phyloP scores from a whole-genome alignment of 768 basidiomycete genomes.

The Leccinum truebloodii region DNA sequence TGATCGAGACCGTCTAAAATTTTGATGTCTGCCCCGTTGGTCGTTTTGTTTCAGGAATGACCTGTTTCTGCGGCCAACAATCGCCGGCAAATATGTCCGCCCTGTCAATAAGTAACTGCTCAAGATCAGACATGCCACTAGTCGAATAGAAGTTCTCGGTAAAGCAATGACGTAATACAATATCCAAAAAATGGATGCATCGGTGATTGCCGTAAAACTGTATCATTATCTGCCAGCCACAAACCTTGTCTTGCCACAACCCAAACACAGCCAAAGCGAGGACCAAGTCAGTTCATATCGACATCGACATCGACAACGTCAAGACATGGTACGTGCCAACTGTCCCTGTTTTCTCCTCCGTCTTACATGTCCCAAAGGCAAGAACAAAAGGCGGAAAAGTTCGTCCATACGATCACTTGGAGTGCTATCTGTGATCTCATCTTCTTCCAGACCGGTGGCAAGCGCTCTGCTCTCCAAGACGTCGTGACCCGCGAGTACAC shows the following conservation, averaged over 20 bases:
- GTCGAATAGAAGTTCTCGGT: too few species aligned
- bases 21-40: neutral
- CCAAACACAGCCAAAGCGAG: constrained; percentile 39
- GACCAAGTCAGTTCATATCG: constrained; percentile 42
- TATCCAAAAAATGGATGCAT: neutral
- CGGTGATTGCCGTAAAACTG: constrained; percentile 42
- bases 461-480: constrained; percentile 97
- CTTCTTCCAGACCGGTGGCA: constrained; percentile 54
- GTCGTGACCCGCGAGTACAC: constrained; percentile 99
- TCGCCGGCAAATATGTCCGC: neutral
- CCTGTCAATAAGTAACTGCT: neutral
- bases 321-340: constrained; percentile 62
- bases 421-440: neutral
- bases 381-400: constrained; percentile 36
- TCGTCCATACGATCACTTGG: constrained; percentile 27
- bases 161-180: too few species aligned
- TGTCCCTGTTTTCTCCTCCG: neutral
- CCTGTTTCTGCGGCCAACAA: neutral
- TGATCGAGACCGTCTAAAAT: neutral
- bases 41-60: neutral
- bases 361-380: constrained; percentile 40
- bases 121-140: neutral
- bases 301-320: constrained; percentile 59
- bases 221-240: constrained; percentile 48
- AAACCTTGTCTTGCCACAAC: constrained; percentile 53